Percentiles rank a stretch among this genome's conserved stretches.
Evolutionary conservation across 306 rosid species (phyloP).

Genomic region (Oxytropis ochrocephala): DNA sequence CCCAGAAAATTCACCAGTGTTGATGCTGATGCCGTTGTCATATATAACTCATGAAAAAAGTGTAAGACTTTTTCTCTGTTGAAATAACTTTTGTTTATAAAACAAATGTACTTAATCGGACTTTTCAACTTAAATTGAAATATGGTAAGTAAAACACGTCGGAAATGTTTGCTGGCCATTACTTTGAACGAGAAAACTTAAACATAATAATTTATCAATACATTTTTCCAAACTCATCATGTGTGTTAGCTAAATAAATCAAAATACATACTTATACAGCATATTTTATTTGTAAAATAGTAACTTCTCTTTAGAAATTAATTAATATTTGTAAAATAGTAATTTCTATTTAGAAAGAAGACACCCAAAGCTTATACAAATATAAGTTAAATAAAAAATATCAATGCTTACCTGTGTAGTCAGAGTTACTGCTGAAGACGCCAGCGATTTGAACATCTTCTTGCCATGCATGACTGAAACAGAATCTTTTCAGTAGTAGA

Average conservation of each 20-base stretch:
- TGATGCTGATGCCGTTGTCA: background rate
- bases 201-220: background rate
- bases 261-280: background rate
- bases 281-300: background rate
- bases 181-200: background rate
- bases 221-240: background rate
- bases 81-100: background rate
- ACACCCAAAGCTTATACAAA: background rate
- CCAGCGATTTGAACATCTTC: conserved; percentile 48
- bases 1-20: background rate
- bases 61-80: background rate
- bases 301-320: background rate
- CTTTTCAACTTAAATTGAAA: background rate
- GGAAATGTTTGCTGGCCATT: background rate
- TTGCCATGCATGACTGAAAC: conserved; percentile 50
- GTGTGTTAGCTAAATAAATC: background rate
- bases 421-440: conserved; percentile 41
- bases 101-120: background rate
- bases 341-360: conserved; percentile 6
- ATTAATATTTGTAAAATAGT: background rate
- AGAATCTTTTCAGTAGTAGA: conserved; percentile 32
- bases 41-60: background rate
- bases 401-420: conserved; percentile 62
- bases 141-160: background rate
- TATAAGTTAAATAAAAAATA: conserved; percentile 11